These are phyloP conservation scores for Penicillium janthinellum DNA, from an alignment of 2,329 filamentous ascomycete genomes.

Conservation along the genomic window DNA sequence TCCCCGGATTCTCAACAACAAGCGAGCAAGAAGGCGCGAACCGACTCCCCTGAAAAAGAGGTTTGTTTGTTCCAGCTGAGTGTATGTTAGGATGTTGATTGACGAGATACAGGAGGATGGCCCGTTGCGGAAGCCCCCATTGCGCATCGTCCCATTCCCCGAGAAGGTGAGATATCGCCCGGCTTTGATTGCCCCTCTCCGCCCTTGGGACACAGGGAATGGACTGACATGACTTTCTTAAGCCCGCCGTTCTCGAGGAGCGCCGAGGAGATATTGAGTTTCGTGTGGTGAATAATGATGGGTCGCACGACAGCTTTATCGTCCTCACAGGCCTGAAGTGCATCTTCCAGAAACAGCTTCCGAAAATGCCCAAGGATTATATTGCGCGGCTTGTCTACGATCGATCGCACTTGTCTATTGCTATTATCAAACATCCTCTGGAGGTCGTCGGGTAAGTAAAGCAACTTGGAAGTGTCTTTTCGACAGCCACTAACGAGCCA, in stretches of 20 bases:
- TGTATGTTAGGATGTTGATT: conserved; percentile 29
- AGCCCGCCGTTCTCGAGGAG: conserved; percentile 91
- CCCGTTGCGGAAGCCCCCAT: conserved; percentile 51
- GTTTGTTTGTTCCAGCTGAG: conserved; percentile 21
- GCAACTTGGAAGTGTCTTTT: background rate
- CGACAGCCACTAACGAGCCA: conserved; percentile 20
- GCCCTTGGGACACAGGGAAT: conserved; percentile 21
- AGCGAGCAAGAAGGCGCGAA: conserved; percentile 51
- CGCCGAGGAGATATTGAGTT: conserved; percentile 94
- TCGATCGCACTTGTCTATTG: conserved; percentile 91
- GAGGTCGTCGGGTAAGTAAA: conserved; percentile 72
- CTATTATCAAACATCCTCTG: conserved; percentile 93
- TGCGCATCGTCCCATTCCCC: conserved; percentile 77
- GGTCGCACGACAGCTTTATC: conserved; percentile 81
- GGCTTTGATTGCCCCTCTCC: background rate
- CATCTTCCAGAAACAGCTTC: conserved; percentile 97
- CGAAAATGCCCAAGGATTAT: conserved; percentile 99
- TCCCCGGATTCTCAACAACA: conserved; percentile 46
- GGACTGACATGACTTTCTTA: conserved; percentile 19
- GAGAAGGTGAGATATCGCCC: conserved; percentile 66
- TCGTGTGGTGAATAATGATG: conserved; percentile 96
- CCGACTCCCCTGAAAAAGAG: conserved; percentile 48
- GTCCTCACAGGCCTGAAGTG: conserved; percentile 95
- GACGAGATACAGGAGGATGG: conserved; percentile 36
- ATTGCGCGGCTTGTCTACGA: conserved; percentile 97